phyloP scores from a whole-genome alignment of 2,329 filamentous ascomycete species.

The Plectosphaerella plurivora region DNA sequence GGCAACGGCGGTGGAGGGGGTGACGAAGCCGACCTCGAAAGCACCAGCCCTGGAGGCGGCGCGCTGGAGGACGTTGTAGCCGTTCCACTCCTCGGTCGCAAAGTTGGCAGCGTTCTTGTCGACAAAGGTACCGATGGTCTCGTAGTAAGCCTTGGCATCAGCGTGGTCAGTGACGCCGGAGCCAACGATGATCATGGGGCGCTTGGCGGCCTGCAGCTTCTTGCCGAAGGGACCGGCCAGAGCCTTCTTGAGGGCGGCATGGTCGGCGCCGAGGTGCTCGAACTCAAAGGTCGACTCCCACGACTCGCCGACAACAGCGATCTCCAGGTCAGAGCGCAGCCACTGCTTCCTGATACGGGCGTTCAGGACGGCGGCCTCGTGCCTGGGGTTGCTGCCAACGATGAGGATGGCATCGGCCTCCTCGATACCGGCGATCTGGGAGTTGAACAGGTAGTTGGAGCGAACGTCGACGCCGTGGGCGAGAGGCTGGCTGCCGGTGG shows the following conservation, averaged over 20 bases:
- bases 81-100: slow-evolving; percentile 87
- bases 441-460: slow-evolving; percentile 96
- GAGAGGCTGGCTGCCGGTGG: slow-evolving; percentile 74
- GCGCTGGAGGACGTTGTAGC: slow-evolving; percentile 94
- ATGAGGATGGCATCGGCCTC: slow-evolving; percentile 89
- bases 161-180: slow-evolving; percentile 86
- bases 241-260: slow-evolving; percentile 76
- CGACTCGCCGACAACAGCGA: slow-evolving; percentile 84
- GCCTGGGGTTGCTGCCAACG: slow-evolving; percentile 89
- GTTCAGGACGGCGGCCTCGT: slow-evolving; percentile 93
- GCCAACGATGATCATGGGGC: slow-evolving; percentile 94
- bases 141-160: slow-evolving; percentile 90
- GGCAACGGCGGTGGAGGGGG: slow-evolving; percentile 76
- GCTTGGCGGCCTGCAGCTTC: slow-evolving; percentile 82
- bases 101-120: slow-evolving; percentile 92
- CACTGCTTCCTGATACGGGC: slow-evolving; percentile 97
- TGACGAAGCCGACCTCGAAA: slow-evolving; percentile 92
- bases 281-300: slow-evolving; percentile 96
- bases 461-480: slow-evolving; percentile 92
- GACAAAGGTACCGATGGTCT: slow-evolving; percentile 83
- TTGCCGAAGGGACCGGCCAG: slow-evolving; percentile 87
- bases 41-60: slow-evolving; percentile 89
- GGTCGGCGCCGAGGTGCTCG: slow-evolving; percentile 79
- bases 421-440: slow-evolving; percentile 87
- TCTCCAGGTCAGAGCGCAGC: slow-evolving; percentile 89